Evolutionary conservation across 192 early-diverging fungal genomes (phyloP), one percentile per base, ranked within the genome.

Genomic region (Fimicolochytrium jonesii): DNA sequence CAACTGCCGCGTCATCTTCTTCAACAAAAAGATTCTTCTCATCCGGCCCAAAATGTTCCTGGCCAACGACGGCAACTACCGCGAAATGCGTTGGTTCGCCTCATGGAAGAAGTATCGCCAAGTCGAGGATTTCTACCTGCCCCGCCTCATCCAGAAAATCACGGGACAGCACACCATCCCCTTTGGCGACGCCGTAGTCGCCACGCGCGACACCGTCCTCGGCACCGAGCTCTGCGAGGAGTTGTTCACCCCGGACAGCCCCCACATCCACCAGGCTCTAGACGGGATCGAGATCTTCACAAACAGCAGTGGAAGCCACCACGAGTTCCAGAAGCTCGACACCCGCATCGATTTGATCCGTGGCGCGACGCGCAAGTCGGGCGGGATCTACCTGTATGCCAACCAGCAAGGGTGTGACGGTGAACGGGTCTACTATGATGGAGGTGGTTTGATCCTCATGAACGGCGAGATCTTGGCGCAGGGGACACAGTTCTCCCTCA

Each of bases 361-460:
- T 1, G 88, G 87, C 34, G 97, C 97, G 3, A 99, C 94, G 32
- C 71, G 78, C 10, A 97, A 95, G 82, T 86, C 85, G 29, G 97
- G 97, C 60, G 97, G 97, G 22, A 77, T 94, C 7, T 99, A 99
- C 64, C 64, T 97, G 28, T 99, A 99, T 57, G 73, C 95, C 7
- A 99, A 99, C 71, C 94, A 96, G 63, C 83, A 90, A 68, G 97
- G 97, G 0, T 99, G 97, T 61, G 97, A 99, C 60, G 97, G 94
- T 28, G 97, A 99, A 68, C 86, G 97, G 20, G 74, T 97, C 23
- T 99, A 99, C 75, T 99, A 97, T 53, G 97, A 99, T 59, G 97
- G 95, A 13, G 88, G 88, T 39, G 81, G 90, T 0, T 76, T 99
- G 79, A 90, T 99, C 64, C 70, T 88, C 17, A 79, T 91, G 20